Percentiles rank a stretch among this genome's conserved stretches.
phyloP scores from a whole-genome alignment of 805 yeast species.

The Wickerhamomyces xylosicus region DNA sequence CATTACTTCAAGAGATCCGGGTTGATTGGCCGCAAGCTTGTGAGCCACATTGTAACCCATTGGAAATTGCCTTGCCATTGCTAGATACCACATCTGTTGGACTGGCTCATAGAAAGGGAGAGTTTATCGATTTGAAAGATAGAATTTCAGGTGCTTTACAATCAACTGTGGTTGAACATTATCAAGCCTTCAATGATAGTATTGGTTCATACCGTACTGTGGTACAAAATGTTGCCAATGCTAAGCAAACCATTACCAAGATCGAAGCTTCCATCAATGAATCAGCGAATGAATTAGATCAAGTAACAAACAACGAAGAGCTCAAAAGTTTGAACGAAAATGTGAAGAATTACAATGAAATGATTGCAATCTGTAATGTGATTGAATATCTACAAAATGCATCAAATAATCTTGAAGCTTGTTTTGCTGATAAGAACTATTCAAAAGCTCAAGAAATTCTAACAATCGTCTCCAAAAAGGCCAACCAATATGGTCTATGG shows the following conservation, averaged over 20 bases:
- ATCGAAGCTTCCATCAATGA: constrained; percentile 34
- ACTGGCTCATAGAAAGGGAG: constrained; percentile 58
- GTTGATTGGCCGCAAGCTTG: constrained; percentile 40
- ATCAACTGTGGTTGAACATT: constrained; percentile 68
- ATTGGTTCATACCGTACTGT: constrained; percentile 77
- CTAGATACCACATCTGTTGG: constrained; percentile 90
- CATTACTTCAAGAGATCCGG: constrained; percentile 22
- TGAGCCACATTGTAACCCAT: constrained; percentile 57
- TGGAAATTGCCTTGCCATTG: constrained; percentile 75
- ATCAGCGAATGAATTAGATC: constrained; percentile 1
- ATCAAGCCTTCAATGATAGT: constrained; percentile 75
- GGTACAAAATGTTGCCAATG: constrained; percentile 48
- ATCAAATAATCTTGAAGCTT: constrained; percentile 55
- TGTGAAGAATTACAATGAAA: constrained; percentile 51
- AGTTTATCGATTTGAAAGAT: constrained; percentile 52
- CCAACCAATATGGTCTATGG: constrained; percentile 47
- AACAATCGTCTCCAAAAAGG: constrained; percentile 30
- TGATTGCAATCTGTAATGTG: constrained; percentile 60
- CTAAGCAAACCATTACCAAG: constrained; percentile 45
- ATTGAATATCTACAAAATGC: constrained; percentile 49
- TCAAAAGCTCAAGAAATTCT: constrained; percentile 52
- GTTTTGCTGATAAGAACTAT: constrained; percentile 62
- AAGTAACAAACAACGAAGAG: constrained; percentile 2
- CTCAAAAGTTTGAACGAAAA: constrained; percentile 41
- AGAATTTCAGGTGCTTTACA: constrained; percentile 49